These are phyloP conservation scores for Trichoderma koningiopsis DNA, from an alignment of 2,329 filamentous ascomycete species.

Conservation along the genomic window DNA sequence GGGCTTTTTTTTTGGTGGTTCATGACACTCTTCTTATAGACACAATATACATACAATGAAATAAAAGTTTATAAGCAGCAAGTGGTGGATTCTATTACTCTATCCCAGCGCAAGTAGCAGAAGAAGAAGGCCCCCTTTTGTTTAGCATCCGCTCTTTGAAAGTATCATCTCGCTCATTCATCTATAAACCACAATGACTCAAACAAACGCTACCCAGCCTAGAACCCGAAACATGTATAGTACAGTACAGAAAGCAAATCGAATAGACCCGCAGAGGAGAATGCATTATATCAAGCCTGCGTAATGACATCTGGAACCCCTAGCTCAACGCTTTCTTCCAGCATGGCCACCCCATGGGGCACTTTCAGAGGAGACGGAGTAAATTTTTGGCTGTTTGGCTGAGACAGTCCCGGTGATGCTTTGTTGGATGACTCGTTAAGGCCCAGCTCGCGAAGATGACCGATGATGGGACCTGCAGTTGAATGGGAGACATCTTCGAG, in stretches of 20 bases:
- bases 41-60: not conserved
- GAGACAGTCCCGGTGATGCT: not conserved
- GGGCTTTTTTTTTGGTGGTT: not conserved
- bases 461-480: not conserved
- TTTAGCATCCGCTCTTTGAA: not conserved
- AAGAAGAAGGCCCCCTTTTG: not conserved
- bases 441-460: slow-evolving; percentile 13
- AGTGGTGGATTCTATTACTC: not conserved
- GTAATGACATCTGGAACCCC: slow-evolving; percentile 49
- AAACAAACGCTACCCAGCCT: slow-evolving; percentile 5
- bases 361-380: slow-evolving; percentile 46
- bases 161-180: not conserved
- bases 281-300: not conserved
- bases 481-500: not conserved
- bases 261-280: not conserved
- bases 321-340: slow-evolving; percentile 57
- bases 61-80: not conserved
- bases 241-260: not conserved
- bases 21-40: not conserved
- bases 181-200: not conserved
- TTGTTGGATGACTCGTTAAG: not conserved
- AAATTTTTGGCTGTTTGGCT: slow-evolving; percentile 13
- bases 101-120: not conserved
- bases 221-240: not conserved
- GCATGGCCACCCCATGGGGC: slow-evolving; percentile 55